Evolutionary conservation across 2,329 filamentous ascomycete genomes (phyloP), one percentile per base, ranked within the genome.

Genomic region (Calonectria naviculata): DNA sequence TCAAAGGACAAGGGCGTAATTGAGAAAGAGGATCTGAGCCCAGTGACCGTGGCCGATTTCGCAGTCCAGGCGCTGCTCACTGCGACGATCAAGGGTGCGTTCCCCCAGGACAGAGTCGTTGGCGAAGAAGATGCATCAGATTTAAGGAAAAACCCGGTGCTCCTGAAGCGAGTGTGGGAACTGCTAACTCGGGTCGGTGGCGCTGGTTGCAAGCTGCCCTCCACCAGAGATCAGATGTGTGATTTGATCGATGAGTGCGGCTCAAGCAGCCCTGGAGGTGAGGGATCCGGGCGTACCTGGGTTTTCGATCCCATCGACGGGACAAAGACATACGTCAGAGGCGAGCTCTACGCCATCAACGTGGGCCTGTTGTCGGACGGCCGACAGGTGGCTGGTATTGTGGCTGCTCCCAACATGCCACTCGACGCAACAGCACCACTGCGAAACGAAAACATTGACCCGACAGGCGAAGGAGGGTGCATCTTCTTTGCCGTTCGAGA

Each of bases 281-380:
- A 68, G 2, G 77, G 73, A 10, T 74, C 78, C 2, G 85, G 85
- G 9, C 79, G 88, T 17, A 85, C 86, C 10, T 91, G 89, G 89
- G 84, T 91, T 0, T 90, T 91, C 74, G 89, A 91, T 75, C 89
- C 89, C 0, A 90, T 91, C 34, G 89, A 91, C 73, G 89, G 89
- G 9, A 91, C 89, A 2, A 87, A 88, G 80, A 89, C 88, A 0
- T 91, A 89, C 65, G 82, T 91, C 10, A 80, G 82, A 13, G 85
- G 87, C 7, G 82, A 89, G 74, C 85, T 89, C 56, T 91, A 90
- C 73, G 89, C 88, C 67, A 87, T 90, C 79, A 91, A 91, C 69
- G 83, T 89, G 21, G 88, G 84, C 2, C 83, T 91, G 4, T 78
- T 91, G 4, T 81, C 87, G 36, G 87, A 85, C 29, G 87, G 88